phyloP scores from a whole-genome alignment of 2,329 filamentous ascomycete species.

The Cladosporium sp. region DNA sequence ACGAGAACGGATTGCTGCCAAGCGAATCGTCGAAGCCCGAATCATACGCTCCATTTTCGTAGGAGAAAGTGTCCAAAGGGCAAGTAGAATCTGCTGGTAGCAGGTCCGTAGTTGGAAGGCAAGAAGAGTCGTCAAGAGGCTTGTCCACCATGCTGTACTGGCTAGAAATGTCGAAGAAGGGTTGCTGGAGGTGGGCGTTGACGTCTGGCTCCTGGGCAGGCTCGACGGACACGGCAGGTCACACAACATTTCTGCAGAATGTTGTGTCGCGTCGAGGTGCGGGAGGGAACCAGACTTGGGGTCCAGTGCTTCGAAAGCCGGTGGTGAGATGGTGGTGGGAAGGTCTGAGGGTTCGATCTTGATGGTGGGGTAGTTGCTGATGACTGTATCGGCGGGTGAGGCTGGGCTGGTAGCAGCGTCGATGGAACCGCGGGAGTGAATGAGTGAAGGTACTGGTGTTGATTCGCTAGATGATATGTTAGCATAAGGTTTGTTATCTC shows the following conservation, averaged over 20 bases:
- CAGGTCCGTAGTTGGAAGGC: slow-evolving; percentile 29
- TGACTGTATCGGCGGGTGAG: slow-evolving; percentile 24
- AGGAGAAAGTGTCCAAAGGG: slow-evolving; percentile 34
- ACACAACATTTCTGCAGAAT: slow-evolving; percentile 99
- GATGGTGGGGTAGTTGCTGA: slow-evolving; percentile 20
- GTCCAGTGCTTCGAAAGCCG: slow-evolving; percentile 23
- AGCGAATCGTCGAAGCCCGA: slow-evolving; percentile 30
- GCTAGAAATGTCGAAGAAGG: slow-evolving; percentile 17
- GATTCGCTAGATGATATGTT: slow-evolving; percentile 8
- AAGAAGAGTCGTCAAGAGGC: slow-evolving; percentile 30
- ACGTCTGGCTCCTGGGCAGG: slow-evolving; percentile 25
- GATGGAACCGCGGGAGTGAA: slow-evolving; percentile 26
- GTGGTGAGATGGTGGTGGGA: slow-evolving; percentile 20
- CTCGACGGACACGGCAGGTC: slow-evolving; percentile 99
- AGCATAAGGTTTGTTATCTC: neutral
- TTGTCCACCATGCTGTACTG: slow-evolving; percentile 23
- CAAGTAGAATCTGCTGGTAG: slow-evolving; percentile 30
- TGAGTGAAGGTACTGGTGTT: slow-evolving; percentile 28
- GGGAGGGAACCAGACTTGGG: slow-evolving; percentile 19
- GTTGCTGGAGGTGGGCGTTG: slow-evolving; percentile 15
- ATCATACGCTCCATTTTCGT: slow-evolving; percentile 32
- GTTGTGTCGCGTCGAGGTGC: slow-evolving; percentile 72
- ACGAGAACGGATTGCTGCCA: slow-evolving; percentile 27
- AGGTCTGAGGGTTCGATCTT: slow-evolving; percentile 30
- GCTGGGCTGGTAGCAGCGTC: slow-evolving; percentile 24